Evolutionary conservation across 2,329 filamentous ascomycete species (phyloP), one percentile per base, ranked within the genome.

Genomic region (Xylariaceae sp.): DNA sequence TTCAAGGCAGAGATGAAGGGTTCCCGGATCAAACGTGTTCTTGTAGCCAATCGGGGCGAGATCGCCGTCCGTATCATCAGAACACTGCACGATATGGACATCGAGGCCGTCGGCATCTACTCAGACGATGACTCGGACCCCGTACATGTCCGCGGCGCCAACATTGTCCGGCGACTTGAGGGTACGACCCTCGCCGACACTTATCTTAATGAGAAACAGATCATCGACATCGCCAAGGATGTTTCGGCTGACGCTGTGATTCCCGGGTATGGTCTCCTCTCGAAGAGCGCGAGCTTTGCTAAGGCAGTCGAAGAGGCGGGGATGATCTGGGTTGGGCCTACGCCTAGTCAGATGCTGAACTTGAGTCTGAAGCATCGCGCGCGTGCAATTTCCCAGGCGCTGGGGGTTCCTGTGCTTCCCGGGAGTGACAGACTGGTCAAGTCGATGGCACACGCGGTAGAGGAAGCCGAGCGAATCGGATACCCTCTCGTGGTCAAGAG

Each of bases 231-330:
- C 33, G 33, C 33, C 10, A 36, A 36, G 14, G 33, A 17, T 12
- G 16, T 42, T 5, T 47, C 39, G 10, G 42, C 14, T 16, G 42
- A 55, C 13, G 81, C 80, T 5, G 76, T 87, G 12, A 81, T 85
- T 42, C 82, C 83, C 0, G 83, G 83, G 2, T 87, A 87, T 68
- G 84, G 84, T 1, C 87, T 86, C 56, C 67, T 87, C 3, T 80
- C 76, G 5, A 83, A 87, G 48, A 85, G 85, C 61, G 75, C 77
- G 3, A 74, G 78, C 11, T 88, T 88, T 58, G 82, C 83, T 1
- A 65, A 72, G 13, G 49, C 39, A 65, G 73, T 17, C 76, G 42
- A 69, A 4, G 69, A 75, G 14, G 78, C 78, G 1, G 83, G 81
- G 0, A 71, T 86, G 51, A 69, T 69, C 0, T 87, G 82, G 63